phyloP scores from a whole-genome alignment of 495 filamentous ascomycete species.

The Penicillium mononematosum region DNA sequence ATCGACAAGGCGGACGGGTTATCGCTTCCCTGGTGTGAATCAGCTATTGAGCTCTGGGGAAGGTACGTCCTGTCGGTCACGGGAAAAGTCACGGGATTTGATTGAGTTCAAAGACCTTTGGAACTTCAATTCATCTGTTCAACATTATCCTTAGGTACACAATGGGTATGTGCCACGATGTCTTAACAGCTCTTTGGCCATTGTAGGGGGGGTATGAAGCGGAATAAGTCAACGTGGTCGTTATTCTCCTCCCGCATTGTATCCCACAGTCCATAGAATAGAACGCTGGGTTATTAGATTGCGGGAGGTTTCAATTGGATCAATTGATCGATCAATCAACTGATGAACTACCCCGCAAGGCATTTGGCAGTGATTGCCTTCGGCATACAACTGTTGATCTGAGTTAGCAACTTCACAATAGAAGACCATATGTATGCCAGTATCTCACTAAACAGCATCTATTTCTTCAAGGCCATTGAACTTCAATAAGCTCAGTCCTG shows the following conservation, averaged over 20 bases:
- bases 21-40: not conserved
- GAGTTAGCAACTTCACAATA: slow-evolving; percentile 8
- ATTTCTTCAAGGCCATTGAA: slow-evolving; percentile 75
- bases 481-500: slow-evolving; percentile 80
- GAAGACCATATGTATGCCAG: not conserved
- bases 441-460: slow-evolving; percentile 80
- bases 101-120: not conserved
- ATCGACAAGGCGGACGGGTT: not conserved
- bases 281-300: slow-evolving; percentile 68
- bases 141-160: not conserved
- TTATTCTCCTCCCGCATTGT: slow-evolving; percentile 71
- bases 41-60: not conserved
- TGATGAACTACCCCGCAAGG: slow-evolving; percentile 36
- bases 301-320: slow-evolving; percentile 50
- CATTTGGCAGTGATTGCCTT: slow-evolving; percentile 59
- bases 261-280: slow-evolving; percentile 57
- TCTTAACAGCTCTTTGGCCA: slow-evolving; percentile 45
- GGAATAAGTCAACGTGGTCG: slow-evolving; percentile 47
- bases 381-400: slow-evolving; percentile 64
- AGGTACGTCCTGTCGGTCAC: not conserved
- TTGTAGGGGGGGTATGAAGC: slow-evolving; percentile 48
- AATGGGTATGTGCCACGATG: slow-evolving; percentile 38
- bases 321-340: not conserved
- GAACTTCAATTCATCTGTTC: slow-evolving; percentile 1
- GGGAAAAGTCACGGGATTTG: slow-evolving; percentile 7